Percentiles rank a stretch among this genome's conserved stretches.
phyloP scores from a whole-genome alignment of 345 rosid genomes.

The Corymbia maculata region DNA sequence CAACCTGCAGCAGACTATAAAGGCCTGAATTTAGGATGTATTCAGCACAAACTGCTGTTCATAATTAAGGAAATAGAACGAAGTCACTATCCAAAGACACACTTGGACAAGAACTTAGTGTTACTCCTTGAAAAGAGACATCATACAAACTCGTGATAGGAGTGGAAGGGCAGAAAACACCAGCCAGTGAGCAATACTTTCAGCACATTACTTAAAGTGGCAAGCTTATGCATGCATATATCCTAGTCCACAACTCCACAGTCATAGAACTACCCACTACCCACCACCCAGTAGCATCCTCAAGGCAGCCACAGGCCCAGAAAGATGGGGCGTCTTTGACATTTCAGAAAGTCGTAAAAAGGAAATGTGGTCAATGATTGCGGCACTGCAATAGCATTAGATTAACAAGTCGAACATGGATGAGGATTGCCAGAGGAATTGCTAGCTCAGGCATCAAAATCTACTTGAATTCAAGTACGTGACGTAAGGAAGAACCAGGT shows the following conservation, averaged over 20 bases:
- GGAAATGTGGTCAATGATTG: neutral
- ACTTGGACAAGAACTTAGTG: neutral
- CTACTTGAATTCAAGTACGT: neutral
- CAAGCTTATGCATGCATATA: neutral
- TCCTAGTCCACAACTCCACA: neutral
- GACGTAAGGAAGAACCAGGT: neutral
- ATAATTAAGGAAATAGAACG: neutral
- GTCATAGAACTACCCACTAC: neutral
- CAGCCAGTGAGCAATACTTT: neutral
- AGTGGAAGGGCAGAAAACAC: neutral
- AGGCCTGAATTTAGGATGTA: neutral
- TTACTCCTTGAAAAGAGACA: neutral
- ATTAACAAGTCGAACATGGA: neutral
- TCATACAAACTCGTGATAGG: neutral
- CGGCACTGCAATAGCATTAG: neutral
- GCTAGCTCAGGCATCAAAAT: neutral
- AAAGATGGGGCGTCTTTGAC: neutral
- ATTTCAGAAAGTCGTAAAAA: neutral
- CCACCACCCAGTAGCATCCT: neutral
- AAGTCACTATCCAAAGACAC: neutral
- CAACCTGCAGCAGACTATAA: neutral
- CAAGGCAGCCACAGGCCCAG: neutral
- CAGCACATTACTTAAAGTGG: neutral
- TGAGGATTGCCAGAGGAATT: neutral
- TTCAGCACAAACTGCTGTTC: neutral